Evolutionary conservation across 331 rosid genomes (phyloP).

Genomic region (Prunus yedoensis): DNA sequence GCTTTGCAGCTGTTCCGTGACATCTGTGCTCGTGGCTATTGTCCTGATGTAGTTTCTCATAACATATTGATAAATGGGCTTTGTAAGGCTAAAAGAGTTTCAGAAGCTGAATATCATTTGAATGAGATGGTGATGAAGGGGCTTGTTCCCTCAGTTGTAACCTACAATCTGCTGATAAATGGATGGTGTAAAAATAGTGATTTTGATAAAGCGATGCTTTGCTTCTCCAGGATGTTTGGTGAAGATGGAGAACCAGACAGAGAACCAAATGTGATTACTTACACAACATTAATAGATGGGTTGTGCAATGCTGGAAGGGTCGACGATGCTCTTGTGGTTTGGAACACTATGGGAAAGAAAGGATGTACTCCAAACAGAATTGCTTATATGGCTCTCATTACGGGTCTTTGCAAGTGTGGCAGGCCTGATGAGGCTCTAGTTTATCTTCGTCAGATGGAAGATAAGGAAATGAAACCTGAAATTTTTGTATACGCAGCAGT

Average conservation of each 20-base stretch:
- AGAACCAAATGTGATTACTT: slow-evolving; percentile 65
- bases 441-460: slow-evolving; percentile 62
- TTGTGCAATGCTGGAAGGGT: slow-evolving; percentile 63
- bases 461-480: slow-evolving; percentile 62
- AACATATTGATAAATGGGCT: slow-evolving; percentile 71
- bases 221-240: slow-evolving; percentile 49
- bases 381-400: slow-evolving; percentile 66
- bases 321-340: slow-evolving; percentile 60
- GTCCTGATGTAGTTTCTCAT: slow-evolving; percentile 65
- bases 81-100: slow-evolving; percentile 55
- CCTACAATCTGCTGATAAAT: slow-evolving; percentile 63
- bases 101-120: slow-evolving; percentile 48
- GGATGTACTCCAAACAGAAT: slow-evolving; percentile 68
- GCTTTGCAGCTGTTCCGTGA: slow-evolving; percentile 53
- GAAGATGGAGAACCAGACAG: slow-evolving; percentile 59
- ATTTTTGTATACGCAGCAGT: slow-evolving; percentile 55
- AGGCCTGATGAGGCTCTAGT: slow-evolving; percentile 52
- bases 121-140: slow-evolving; percentile 56
- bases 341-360: slow-evolving; percentile 61
- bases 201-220: slow-evolving; percentile 52
- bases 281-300: slow-evolving; percentile 72
- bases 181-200: slow-evolving; percentile 62
- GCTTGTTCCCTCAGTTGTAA: slow-evolving; percentile 63
- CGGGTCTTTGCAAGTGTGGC: slow-evolving; percentile 73
- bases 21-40: slow-evolving; percentile 49